Evolutionary conservation across 495 filamentous ascomycete species (phyloP).

Genomic region (Apodospora peruviana): DNA sequence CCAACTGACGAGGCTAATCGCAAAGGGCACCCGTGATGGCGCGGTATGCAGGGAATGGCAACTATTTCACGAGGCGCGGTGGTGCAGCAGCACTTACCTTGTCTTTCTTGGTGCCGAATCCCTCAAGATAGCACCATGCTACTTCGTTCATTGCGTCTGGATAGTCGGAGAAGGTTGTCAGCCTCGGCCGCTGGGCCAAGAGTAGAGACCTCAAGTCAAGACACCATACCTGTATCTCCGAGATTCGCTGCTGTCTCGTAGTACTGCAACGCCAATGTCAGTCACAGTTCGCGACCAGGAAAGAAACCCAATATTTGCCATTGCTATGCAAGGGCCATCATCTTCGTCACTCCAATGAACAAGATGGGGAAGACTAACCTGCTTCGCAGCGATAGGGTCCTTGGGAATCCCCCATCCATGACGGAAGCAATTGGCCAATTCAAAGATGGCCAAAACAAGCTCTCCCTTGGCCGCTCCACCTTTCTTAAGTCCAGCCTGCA

Average conservation of each 20-base stretch:
- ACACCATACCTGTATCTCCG: conserved; percentile 65
- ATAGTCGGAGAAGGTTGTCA: conserved; percentile 14
- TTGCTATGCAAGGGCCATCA: not conserved
- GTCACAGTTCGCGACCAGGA: conserved; percentile 8
- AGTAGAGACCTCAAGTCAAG: not conserved
- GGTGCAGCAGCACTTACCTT: conserved; percentile 63
- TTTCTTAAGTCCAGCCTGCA: conserved; percentile 81
- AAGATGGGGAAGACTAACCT: conserved; percentile 30
- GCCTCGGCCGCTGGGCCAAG: conserved; percentile 3
- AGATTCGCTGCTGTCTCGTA: conserved; percentile 96
- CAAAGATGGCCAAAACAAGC: conserved; percentile 94
- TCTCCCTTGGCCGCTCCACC: conserved; percentile 95
- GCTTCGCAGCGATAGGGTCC: conserved; percentile 78
- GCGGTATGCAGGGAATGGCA: no score
- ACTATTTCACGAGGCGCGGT: no score
- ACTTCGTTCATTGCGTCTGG: conserved; percentile 94
- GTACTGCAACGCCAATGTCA: conserved; percentile 52
- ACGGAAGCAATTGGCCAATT: conserved; percentile 91
- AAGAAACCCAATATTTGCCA: not conserved
- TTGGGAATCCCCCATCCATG: conserved; percentile 92
- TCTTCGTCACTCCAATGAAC: conserved; percentile 2
- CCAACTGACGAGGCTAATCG: no score
- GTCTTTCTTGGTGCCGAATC: conserved; percentile 92
- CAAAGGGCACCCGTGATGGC: no score
- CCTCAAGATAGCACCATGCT: conserved; percentile 92